A percentile compares a stretch with the other conserved stretches of the same genome.
phyloP scores from a whole-genome alignment of 2,329 filamentous ascomycete species.

The Pestalotiopsis sp. region DNA sequence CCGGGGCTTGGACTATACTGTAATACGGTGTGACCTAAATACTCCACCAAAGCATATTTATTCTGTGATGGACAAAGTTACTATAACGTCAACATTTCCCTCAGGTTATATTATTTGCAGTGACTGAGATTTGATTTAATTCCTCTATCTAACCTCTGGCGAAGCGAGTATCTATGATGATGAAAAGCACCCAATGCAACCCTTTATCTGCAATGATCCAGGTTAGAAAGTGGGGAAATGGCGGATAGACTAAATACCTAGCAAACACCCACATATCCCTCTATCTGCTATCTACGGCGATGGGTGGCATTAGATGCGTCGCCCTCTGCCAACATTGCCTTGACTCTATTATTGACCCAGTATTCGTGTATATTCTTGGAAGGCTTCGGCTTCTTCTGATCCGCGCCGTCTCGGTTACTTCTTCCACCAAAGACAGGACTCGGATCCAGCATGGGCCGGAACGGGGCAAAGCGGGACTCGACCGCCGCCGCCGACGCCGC shows the following conservation, averaged over 20 bases:
- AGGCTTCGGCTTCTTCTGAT: neutral
- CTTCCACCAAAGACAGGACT: neutral
- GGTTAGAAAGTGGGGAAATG: slow-evolving; percentile 3
- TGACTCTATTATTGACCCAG: neutral
- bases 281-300: neutral
- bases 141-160: too few relatives aligned
- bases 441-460: slow-evolving; percentile 1
- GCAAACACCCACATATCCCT: neutral
- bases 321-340: neutral
- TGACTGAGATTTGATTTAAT: too few relatives aligned
- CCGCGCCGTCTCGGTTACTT: neutral
- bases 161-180: neutral
- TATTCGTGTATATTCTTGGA: neutral
- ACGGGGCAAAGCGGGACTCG: neutral
- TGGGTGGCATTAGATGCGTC: neutral
- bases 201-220: slow-evolving; percentile 1
- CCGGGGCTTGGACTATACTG: too few relatives aligned
- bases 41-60: too few relatives aligned
- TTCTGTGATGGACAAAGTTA: too few relatives aligned
- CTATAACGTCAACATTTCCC: too few relatives aligned
- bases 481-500: neutral
- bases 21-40: too few relatives aligned
- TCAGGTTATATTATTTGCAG: too few relatives aligned
- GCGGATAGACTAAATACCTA: neutral
- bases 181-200: neutral